Evolutionary conservation across 495 filamentous ascomycete genomes (phyloP), one percentile per base, ranked within the genome.

Genomic region (Lasiosphaeriaceae sp.): DNA sequence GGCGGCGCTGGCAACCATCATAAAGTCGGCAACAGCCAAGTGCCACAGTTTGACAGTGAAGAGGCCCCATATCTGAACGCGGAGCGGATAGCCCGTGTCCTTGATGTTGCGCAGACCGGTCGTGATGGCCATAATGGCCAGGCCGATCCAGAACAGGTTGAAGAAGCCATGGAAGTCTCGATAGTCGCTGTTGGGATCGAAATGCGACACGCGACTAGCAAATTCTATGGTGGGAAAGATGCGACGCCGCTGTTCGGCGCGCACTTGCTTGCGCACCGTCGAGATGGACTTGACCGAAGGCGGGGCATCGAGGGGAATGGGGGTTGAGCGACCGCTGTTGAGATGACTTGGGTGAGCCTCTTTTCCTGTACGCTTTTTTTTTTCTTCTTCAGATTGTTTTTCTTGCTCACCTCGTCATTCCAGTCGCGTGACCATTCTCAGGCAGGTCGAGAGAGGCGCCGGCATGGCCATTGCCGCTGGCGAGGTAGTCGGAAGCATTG

Each of bases 171-270:
- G 84, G 71, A 98, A 98, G 64, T 98, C 90, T 55, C 86, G 84
- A 62, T 97, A 95, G 63, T 96, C 90, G 74, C 89, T 93, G 50
- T 83, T 80, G 14, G 90, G 90, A 71, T 98, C 94, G 71, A 98
- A 97, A 70, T 98, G 93, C 9, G 93, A 97, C 17, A 97, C 89
- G 31, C 94, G 86, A n/a, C 87, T 86, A 11, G 89, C 82, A 75
- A 92, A 98, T 66, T 96, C 88, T 63, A 96, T 90, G 7, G 90
- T 96, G n/a, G 96, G 94, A 69, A 98, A 98, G 35, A 97, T 76
- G 62, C 94, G 86, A 55, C 84, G 88, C 59, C 89, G 85, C 45
- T 86, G 81, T 67, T 90, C 83, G 39, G 90, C 90, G 64, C 93
- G 86, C 41, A 90, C 84, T 61, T 96, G 89, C 70, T 90, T 90